Evolutionary conservation across 345 rosid genomes (phyloP).

Genomic region (Gossypium stocksii): DNA sequence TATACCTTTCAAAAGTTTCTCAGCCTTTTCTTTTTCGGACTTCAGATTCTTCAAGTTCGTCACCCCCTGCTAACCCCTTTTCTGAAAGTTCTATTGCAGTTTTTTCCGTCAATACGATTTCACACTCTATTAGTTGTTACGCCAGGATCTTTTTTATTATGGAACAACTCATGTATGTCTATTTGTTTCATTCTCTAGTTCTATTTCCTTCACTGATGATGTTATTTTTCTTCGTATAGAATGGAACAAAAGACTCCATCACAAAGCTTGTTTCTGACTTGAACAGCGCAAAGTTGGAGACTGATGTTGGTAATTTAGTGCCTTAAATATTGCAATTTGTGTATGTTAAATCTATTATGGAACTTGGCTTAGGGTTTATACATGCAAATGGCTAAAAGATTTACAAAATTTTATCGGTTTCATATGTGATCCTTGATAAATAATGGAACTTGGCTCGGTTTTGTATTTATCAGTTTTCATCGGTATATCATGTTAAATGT

Average conservation of each 20-base stretch:
- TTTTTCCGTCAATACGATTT: background rate
- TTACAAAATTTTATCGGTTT: background rate
- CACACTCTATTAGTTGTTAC: background rate
- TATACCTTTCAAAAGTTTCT: background rate
- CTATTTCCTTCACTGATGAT: constrained; percentile 12
- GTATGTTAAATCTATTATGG: background rate
- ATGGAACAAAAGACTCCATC: constrained; percentile 90
- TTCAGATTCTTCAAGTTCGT: background rate
- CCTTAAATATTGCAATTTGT: background rate
- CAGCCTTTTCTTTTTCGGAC: background rate
- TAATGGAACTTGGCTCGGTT: background rate
- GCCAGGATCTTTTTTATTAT: background rate
- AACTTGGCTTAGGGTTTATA: constrained; percentile 1
- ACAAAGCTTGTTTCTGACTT: constrained; percentile 85
- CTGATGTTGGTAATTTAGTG: constrained; percentile 72
- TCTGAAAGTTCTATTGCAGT: background rate
- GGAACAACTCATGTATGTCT: background rate
- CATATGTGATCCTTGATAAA: background rate
- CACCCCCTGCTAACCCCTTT: background rate
- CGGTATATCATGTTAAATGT: background rate
- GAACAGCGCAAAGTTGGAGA: constrained; percentile 75
- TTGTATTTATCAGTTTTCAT: background rate
- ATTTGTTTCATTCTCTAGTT: constrained; percentile 13
- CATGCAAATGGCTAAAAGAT: background rate
- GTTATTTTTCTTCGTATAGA: constrained; percentile 34